Conservation (phyloP, 2,329 filamentous ascomycete genomes). For the Fusarium goolgardi region DNA sequence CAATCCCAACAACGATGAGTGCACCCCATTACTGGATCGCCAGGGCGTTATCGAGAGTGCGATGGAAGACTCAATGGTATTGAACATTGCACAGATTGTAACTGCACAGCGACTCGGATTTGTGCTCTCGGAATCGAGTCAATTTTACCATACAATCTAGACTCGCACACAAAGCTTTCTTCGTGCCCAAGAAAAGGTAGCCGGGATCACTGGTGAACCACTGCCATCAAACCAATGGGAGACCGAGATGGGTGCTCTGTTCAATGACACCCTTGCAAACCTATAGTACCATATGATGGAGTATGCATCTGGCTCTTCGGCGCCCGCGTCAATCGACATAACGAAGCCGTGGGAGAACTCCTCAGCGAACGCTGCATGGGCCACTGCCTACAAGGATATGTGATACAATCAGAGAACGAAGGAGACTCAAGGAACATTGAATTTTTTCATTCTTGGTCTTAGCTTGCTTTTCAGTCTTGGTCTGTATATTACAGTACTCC, state of each 20-base stretch:
- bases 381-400: background rate
- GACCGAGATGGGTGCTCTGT: background rate
- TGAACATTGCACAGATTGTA: background rate
- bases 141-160: background rate
- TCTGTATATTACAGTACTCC: background rate
- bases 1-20: background rate
- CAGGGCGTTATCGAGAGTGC: background rate
- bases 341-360: background rate
- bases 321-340: background rate
- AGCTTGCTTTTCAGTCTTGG: background rate
- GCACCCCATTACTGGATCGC: background rate
- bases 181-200: background rate
- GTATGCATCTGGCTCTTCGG: background rate
- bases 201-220: fast-evolving
- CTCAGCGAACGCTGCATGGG: background rate
- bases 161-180: background rate
- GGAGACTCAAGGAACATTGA: background rate
- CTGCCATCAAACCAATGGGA: background rate
- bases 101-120: background rate
- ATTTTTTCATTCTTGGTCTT: background rate
- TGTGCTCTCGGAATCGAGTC: background rate
- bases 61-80: too few relatives aligned
- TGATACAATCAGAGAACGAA: background rate
- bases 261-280: background rate
- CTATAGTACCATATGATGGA: background rate